phyloP scores from a whole-genome alignment of 2,329 filamentous ascomycete genomes.

The Ceratocystis variospora region DNA sequence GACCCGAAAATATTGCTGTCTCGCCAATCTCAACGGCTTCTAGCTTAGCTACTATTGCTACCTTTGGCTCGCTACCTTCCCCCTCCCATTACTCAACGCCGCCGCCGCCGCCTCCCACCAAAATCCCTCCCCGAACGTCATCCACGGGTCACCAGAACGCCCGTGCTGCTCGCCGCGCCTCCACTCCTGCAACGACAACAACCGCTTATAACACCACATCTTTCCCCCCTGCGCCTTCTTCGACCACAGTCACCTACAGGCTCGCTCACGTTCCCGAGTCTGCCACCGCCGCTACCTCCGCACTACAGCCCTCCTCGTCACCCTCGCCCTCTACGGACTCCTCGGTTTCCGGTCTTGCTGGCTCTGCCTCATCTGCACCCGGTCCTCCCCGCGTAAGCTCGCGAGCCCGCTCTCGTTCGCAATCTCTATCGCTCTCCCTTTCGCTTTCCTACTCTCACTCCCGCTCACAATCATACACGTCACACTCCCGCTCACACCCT shows the following conservation, averaged over 20 bases:
- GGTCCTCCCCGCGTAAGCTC: neutral
- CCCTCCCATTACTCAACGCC: conserved; percentile 5
- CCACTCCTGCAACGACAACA: neutral
- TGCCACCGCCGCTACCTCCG: neutral
- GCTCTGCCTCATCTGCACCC: neutral
- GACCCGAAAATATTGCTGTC: neutral
- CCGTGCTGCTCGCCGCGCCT: neutral
- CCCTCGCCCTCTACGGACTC: conserved; percentile 14
- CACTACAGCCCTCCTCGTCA: conserved; percentile 5
- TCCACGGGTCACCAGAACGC: conserved; percentile 9
- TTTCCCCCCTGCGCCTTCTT: neutral
- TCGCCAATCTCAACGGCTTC: conserved; percentile 12
- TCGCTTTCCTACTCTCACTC: conserved; percentile 13
- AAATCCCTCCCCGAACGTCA: conserved; percentile 17
- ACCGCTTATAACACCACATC: neutral
- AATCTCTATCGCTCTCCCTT: conserved; percentile 11
- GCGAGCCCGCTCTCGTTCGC: conserved; percentile 9
- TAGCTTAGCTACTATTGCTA: conserved; percentile 15
- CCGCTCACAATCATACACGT: conserved; percentile 12
- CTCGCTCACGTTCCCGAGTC: conserved; percentile 17
- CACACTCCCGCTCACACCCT: conserved; percentile 16
- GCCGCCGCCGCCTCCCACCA: neutral
- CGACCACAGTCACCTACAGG: conserved; percentile 9
- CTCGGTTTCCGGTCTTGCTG: conserved; percentile 10
- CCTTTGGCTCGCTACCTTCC: conserved; percentile 16